phyloP scores from a whole-genome alignment of 2,329 filamentous ascomycete genomes.

The Fusarium brevicatenulatum region DNA sequence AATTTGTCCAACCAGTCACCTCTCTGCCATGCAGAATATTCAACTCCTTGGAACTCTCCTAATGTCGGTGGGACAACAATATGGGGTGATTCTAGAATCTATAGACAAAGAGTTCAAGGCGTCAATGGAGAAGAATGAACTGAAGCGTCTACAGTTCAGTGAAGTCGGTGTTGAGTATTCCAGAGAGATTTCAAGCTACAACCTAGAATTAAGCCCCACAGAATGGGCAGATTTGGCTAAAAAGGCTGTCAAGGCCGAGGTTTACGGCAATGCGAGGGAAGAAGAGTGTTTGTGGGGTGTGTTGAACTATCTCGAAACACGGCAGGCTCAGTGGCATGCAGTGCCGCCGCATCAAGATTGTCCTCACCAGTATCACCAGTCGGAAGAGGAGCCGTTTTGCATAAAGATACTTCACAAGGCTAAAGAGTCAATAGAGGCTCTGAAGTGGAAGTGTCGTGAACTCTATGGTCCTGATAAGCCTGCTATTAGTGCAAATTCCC shows the following conservation, averaged over 20 bases:
- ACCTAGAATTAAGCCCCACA: rapidly evolving
- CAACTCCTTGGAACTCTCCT: not conserved
- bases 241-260: not conserved
- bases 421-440: not conserved
- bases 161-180: not conserved
- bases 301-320: not conserved
- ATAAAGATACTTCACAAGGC: not conserved
- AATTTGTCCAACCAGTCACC: not conserved
- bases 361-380: not conserved
- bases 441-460: not conserved
- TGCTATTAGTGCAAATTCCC: not conserved
- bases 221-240: not conserved
- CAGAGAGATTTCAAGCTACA: rapidly evolving
- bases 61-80: not conserved
- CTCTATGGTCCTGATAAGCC: not conserved
- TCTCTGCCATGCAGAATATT: slow-evolving; percentile 1
- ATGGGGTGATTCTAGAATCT: not conserved
- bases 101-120: not conserved
- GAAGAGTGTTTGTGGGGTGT: not conserved
- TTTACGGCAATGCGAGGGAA: not conserved
- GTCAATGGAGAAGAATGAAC: rapidly evolving
- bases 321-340: not conserved
- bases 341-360: not conserved
- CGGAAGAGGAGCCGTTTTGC: not conserved
- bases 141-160: not conserved